Evolutionary conservation across 2,329 filamentous ascomycete species (phyloP).

Genomic region (Fusarium sp.): DNA sequence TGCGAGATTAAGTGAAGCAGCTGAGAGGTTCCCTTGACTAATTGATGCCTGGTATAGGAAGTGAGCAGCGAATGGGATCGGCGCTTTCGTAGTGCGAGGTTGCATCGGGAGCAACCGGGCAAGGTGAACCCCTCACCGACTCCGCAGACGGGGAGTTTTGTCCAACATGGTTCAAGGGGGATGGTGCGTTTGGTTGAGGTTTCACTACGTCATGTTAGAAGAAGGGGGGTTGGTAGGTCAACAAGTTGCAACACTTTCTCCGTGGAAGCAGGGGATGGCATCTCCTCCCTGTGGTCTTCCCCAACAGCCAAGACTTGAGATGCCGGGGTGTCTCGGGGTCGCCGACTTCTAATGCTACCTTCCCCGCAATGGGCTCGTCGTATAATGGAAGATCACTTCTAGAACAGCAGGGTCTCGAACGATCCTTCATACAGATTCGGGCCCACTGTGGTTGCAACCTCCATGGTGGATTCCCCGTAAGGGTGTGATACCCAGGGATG

Average conservation of each 20-base stretch:
- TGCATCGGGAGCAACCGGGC: neutral
- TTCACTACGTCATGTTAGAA: neutral
- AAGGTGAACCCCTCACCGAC: neutral
- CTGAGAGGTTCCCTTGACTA: neutral
- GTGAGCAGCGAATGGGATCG: neutral
- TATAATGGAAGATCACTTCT: neutral
- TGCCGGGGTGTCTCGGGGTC: slow-evolving; percentile 8
- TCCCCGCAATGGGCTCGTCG: neutral
- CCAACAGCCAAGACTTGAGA: neutral
- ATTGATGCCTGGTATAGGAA: neutral
- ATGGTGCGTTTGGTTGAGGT: neutral
- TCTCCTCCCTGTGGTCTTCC: neutral
- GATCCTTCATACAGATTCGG: neutral
- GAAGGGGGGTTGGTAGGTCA: neutral
- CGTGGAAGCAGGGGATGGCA: neutral
- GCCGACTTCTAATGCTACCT: neutral
- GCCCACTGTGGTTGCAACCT: neutral
- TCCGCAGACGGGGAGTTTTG: neutral
- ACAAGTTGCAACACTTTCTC: neutral
- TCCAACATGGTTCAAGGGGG: neutral
- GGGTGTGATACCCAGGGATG: neutral
- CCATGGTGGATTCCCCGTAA: neutral
- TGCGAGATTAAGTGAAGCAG: slow-evolving; percentile 1
- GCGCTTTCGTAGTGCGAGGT: neutral
- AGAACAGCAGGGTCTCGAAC: neutral